Percentiles rank a stretch among this genome's conserved stretches.
Evolutionary conservation across 1,284 basidiomycete genomes (phyloP).

Genomic region (Pholiota adiposa): DNA sequence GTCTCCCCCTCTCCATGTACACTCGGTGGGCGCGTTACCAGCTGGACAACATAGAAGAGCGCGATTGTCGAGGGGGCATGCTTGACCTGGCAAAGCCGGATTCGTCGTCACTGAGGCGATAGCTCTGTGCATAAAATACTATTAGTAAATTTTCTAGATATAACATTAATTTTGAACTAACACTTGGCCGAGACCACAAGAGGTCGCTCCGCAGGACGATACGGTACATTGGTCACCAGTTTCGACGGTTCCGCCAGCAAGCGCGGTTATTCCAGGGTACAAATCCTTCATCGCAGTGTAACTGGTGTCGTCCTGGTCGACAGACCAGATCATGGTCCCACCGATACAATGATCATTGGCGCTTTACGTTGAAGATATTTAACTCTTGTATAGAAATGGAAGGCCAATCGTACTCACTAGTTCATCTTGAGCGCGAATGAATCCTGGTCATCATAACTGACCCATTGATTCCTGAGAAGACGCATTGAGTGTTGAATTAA

Average conservation of each 20-base stretch:
- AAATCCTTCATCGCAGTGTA: slow-evolving; percentile 12
- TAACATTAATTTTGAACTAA: background rate
- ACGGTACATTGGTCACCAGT: slow-evolving; percentile 2
- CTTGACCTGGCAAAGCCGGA: slow-evolving; percentile 19
- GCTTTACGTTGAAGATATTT: background rate
- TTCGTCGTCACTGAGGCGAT: slow-evolving; percentile 4
- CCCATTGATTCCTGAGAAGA: slow-evolving; percentile 11
- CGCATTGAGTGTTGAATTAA: background rate
- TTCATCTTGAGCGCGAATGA: slow-evolving; percentile 14
- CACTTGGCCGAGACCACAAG: slow-evolving; percentile 11
- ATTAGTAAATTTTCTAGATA: slow-evolving; percentile 9
- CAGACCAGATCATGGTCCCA: slow-evolving; percentile 13
- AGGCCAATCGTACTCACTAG: background rate
- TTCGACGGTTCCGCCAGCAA: slow-evolving; percentile 1
- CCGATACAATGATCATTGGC: slow-evolving; percentile 14
- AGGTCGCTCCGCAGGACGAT: slow-evolving; percentile 1
- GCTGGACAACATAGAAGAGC: slow-evolving; percentile 17
- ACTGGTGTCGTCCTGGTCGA: slow-evolving; percentile 3
- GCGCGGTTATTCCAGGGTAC: slow-evolving; percentile 10
- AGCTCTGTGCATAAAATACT: slow-evolving; percentile 6
- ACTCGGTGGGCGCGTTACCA: slow-evolving; percentile 9
- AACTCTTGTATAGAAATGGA: background rate
- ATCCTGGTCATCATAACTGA: slow-evolving; percentile 10
- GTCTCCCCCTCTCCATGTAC: slow-evolving; percentile 8
- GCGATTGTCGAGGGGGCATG: slow-evolving; percentile 7